Evolutionary conservation across 768 basidiomycete species (phyloP), one percentile per base, ranked within the genome.

Genomic region (Mycena pura): DNA sequence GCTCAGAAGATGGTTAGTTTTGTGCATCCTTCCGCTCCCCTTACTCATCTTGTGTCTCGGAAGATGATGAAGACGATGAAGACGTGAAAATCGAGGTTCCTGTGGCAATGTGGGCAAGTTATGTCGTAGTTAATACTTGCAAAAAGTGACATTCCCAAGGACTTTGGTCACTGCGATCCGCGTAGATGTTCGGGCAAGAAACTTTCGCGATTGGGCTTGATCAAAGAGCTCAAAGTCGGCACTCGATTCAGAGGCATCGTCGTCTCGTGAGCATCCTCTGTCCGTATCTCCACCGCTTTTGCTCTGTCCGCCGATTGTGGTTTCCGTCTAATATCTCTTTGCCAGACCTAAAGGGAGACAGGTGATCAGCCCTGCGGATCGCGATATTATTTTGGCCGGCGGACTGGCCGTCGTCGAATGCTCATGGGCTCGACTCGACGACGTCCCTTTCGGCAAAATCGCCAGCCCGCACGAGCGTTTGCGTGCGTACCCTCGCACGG

Each of bases 371-470:
- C 95, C 94, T 1, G 83, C 89, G 1, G 97, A 99, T 70, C 84
- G 86, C n/a, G 88, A 90, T 5, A 86, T 96, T 57, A 79, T 99
- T 9, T 77, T 84, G 0, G 79, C 82, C 43, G 78, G 80, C 31
- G 97, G 97, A 0, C 76, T 98, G 6, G 97, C 96, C 1, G 97
- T 99, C n/a, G 93, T 99, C 2, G 97, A 99, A 72, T 99, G 96
- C 73, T 96, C 94, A 4, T 99, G 97, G 97, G 96, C 97, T 1
- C 85, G 95, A 21, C 76, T 99, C 8, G 93, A 93, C 44, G 97
- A 99, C 57, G 89, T 99, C 8, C 97, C 97, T 1, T 99, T 97
- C 71, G 79, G 82, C 49, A 99, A 98, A 77, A 96, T 99, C 63
- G 84, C 91, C 6, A 94, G 93, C 65, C 95, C 96, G 1, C 84